These are phyloP conservation scores for Royoungia palumana DNA, from an alignment of 768 basidiomycete species.

Conservation along the genomic window DNA sequence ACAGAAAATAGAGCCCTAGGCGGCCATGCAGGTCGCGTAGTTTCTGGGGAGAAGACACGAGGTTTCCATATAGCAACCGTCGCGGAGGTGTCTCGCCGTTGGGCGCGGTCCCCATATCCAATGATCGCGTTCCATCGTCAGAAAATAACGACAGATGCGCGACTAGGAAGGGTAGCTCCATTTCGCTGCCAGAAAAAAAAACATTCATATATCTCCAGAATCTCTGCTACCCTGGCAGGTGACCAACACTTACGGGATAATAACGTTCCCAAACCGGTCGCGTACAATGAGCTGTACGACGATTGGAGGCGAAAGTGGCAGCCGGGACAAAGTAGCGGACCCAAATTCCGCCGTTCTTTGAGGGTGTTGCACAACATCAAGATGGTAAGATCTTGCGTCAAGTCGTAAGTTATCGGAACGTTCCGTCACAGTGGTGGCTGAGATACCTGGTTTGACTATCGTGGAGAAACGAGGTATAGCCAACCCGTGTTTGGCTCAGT, in stretches of 20 bases:
- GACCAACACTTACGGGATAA: constrained; percentile 67
- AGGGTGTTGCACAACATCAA: constrained; percentile 86
- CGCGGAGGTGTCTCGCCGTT: constrained; percentile 42
- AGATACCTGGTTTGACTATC: constrained; percentile 53
- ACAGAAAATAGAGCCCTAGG: constrained; percentile 82
- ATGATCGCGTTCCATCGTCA: constrained; percentile 57
- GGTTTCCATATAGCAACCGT: constrained; percentile 76
- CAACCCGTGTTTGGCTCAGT: constrained; percentile 49
- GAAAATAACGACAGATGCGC: constrained; percentile 77
- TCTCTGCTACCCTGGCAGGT: constrained; percentile 15
- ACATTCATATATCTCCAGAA: constrained; percentile 20
- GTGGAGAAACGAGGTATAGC: constrained; percentile 55
- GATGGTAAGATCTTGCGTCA: constrained; percentile 60
- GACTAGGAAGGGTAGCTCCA: constrained; percentile 84
- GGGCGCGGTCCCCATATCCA: constrained; percentile 64
- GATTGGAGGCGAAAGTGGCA: constrained; percentile 81
- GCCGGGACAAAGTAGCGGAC: constrained; percentile 64
- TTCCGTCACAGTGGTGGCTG: constrained; percentile 9
- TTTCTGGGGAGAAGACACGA: constrained; percentile 79
- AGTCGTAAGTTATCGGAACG: constrained; percentile 17
- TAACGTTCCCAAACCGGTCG: constrained; percentile 65
- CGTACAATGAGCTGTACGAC: constrained; percentile 76
- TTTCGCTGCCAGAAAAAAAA: constrained; percentile 52
- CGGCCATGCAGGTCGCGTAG: constrained; percentile 79
- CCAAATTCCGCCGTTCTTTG: constrained; percentile 81